A percentile compares a stretch with the other conserved stretches of the same genome.
Evolutionary conservation across 2,329 filamentous ascomycete species (phyloP).

Genomic region (Orbilia quercus): DNA sequence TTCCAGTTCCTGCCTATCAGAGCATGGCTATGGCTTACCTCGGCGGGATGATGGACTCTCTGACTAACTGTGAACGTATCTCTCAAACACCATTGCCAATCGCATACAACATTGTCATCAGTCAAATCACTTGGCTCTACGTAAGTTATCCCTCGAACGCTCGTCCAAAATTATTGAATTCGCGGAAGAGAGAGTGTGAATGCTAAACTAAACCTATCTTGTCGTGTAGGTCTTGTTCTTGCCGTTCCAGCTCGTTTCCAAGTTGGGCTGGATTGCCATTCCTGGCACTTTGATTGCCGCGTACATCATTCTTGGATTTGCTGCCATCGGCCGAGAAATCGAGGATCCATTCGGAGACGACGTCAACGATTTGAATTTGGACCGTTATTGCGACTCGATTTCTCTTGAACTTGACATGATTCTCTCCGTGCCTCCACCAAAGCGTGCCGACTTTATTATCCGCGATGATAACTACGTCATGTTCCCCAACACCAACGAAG

Average conservation of each 20-base stretch:
- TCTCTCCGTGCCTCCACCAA: constrained; percentile 69
- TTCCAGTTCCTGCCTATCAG: constrained; percentile 71
- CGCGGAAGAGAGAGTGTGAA: neutral
- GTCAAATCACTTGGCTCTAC: constrained; percentile 88
- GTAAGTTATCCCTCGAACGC: constrained; percentile 63
- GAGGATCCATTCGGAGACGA: constrained; percentile 87
- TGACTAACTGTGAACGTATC: constrained; percentile 79
- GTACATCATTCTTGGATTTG: constrained; percentile 84
- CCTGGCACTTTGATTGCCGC: constrained; percentile 77
- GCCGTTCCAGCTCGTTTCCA: constrained; percentile 79
- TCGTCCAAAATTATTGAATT: neutral
- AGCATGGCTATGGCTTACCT: constrained; percentile 69
- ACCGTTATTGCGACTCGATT: constrained; percentile 80
- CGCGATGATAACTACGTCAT: constrained; percentile 63
- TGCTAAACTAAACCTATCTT: neutral
- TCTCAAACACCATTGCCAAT: constrained; percentile 83
- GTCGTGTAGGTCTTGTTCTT: constrained; percentile 67
- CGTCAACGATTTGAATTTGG: constrained; percentile 82
- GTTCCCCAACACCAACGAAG: constrained; percentile 65
- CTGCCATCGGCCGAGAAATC: constrained; percentile 80
- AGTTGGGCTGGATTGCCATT: constrained; percentile 78
- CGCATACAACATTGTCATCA: constrained; percentile 84
- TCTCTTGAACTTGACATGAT: constrained; percentile 79
- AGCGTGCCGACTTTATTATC: constrained; percentile 68
- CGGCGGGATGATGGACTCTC: constrained; percentile 75